Evolutionary conservation across 1,139 yeast species (phyloP), one percentile per base, ranked within the genome.

Genomic region (Debaryomycetaceae sp.): DNA sequence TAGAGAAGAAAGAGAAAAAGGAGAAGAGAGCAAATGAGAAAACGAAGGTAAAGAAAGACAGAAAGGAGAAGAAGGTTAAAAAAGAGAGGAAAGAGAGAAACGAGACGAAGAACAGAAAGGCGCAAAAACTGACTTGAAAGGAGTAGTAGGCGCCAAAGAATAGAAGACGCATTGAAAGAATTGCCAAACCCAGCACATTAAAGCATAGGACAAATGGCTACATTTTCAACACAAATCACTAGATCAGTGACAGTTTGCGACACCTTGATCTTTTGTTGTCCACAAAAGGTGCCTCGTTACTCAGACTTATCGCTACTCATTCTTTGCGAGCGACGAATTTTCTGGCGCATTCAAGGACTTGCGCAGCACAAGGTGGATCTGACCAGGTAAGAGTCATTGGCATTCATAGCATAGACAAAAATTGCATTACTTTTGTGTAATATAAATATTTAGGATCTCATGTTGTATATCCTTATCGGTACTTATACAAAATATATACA

Each of bases 1-100:
- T 56, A 46, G 48, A 53, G 47, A 43, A 51, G 47, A 57, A 57
- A 42, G 53, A 55, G 40, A 56, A 54, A 41, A 52, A 49, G 43
- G 47, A 50, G 34, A 48, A 49, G 37, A 47, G 46, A 36, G 46
- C 50, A 33, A 49, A 47, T 55, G 43, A 47, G 49, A 34, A 50
- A 51, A 36, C 49, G 46, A 40, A 47, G 44, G 33, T 51, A 39
- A 37, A 54, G 31, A 42, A 48, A 41, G 50, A 49, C 37, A 46
- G 51, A 42, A 38, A 51, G 34, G 43, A 49, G 40, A 49, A 52
- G 37, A 48, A 46, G 46, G 47, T 50, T 40, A 47, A 48, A 43
- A 41, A 43, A 42, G 42, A 46, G 36, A 48, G 47, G 45, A 45
- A 46, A 34, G 42, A 43, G 36, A 48, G 47, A 45, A 45, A 46